Percentiles rank a stretch among this genome's conserved stretches.
Evolutionary conservation across 768 basidiomycete genomes (phyloP).

Genomic region (Leccinum pellstonianum): DNA sequence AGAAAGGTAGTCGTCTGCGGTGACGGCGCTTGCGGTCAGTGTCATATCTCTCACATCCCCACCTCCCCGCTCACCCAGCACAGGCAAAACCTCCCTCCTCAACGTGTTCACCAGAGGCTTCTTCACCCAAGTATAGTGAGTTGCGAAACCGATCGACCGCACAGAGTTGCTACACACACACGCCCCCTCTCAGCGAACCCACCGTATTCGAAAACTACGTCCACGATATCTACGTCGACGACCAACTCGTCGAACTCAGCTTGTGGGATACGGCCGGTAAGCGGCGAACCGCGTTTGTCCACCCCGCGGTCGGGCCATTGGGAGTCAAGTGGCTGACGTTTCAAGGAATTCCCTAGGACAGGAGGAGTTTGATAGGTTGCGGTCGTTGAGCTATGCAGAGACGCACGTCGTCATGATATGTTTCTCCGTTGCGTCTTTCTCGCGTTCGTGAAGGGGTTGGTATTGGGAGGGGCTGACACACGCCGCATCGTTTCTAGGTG

Average conservation of each 20-base stretch:
- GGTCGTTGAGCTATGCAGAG: constrained; percentile 95
- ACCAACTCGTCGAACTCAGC: constrained; percentile 84
- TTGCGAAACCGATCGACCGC: constrained; percentile 8
- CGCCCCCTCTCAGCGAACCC: constrained; percentile 57
- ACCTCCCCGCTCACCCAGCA: constrained; percentile 10
- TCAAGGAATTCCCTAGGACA: constrained; percentile 59
- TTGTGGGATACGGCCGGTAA: constrained; percentile 97
- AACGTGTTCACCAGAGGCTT: constrained; percentile 90
- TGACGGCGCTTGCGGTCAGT: constrained; percentile 87
- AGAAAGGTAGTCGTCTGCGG: constrained; percentile 88
- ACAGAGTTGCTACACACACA: background rate
- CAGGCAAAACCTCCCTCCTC: constrained; percentile 80
- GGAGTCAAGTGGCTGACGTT: constrained; percentile 21
- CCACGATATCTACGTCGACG: constrained; percentile 84
- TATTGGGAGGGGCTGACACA: background rate
- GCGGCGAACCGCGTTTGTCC: constrained; percentile 4
- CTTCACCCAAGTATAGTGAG: constrained; percentile 93
- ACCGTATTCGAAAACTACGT: constrained; percentile 99
- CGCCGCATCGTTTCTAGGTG: constrained; percentile 47
- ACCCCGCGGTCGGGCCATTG: background rate
- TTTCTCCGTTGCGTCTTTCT: constrained; percentile 67
- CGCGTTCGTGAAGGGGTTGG: background rate
- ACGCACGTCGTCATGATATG: constrained; percentile 96
- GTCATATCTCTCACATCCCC: background rate
- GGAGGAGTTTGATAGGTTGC: constrained; percentile 91